Percentiles rank a stretch among this genome's conserved stretches.
Evolutionary conservation across 768 basidiomycete genomes (phyloP).

Genomic region (Tulasnella sp.): DNA sequence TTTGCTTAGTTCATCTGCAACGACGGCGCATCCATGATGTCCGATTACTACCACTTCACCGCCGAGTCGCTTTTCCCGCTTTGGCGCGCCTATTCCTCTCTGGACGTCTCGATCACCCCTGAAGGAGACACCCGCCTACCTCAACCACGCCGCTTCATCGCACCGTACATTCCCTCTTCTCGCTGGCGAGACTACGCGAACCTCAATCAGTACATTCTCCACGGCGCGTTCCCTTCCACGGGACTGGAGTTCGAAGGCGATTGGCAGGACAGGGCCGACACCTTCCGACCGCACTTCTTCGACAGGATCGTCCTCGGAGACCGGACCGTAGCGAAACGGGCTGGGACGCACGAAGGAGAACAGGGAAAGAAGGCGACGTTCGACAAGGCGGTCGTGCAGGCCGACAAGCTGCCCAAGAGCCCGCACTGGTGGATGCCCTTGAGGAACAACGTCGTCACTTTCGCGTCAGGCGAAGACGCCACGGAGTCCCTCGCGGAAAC

Average conservation of each 20-base stretch:
- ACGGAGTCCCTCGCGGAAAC: conserved; percentile 26
- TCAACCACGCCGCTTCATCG: conserved; percentile 59
- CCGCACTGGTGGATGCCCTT: conserved; percentile 73
- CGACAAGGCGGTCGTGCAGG: too few species aligned
- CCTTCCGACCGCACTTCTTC: conserved; percentile 60
- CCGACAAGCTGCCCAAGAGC: conserved; percentile 66
- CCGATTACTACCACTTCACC: conserved; percentile 89
- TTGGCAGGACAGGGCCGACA: conserved; percentile 67
- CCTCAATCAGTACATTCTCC: conserved; percentile 84
- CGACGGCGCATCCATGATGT: conserved; percentile 63
- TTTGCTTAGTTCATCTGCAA: conserved; percentile 68
- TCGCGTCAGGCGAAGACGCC: conserved; percentile 23
- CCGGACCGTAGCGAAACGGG: conserved; percentile 71
- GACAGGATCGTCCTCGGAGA: conserved; percentile 85
- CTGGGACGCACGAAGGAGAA: conserved; percentile 50
- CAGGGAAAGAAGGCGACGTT: conserved; percentile 69
- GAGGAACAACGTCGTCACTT: conserved; percentile 24
- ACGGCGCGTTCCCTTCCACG: conserved; percentile 67
- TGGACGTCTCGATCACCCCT: conserved; percentile 55
- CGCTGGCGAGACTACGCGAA: conserved; percentile 86
- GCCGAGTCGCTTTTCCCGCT: conserved; percentile 87
- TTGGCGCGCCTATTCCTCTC: conserved; percentile 79
- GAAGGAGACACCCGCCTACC: conserved; percentile 62
- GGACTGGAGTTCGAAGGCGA: conserved; percentile 73
- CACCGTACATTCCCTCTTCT: conserved; percentile 56